phyloP scores from a whole-genome alignment of 2,329 filamentous ascomycete genomes.

The Periconia macrospinosa region DNA sequence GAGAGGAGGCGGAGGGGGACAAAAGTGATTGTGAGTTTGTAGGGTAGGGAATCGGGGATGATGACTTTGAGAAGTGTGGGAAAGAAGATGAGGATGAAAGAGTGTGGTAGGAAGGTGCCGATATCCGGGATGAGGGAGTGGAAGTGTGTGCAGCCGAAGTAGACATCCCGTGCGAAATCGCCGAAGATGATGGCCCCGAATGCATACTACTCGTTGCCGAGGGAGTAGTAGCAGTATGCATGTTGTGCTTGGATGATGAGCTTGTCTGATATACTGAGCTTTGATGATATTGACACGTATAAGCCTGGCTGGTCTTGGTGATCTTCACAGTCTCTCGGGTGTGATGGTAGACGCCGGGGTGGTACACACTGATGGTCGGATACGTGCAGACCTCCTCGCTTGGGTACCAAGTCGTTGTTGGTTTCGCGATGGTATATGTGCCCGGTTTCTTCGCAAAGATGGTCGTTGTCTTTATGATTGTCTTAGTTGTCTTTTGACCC shows the following conservation, averaged over 20 bases:
- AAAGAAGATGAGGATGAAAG: neutral
- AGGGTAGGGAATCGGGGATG: neutral
- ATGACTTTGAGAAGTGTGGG: neutral
- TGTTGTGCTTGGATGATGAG: neutral
- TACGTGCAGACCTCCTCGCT: slow-evolving; percentile 29
- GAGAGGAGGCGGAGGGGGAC: neutral
- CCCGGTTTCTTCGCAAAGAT: slow-evolving; percentile 25
- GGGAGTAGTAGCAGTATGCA: too few species aligned
- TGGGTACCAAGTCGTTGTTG: slow-evolving; percentile 34
- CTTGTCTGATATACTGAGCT: slow-evolving; percentile 18
- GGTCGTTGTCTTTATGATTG: slow-evolving; percentile 26
- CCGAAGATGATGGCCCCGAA: neutral
- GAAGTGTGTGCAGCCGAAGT: neutral
- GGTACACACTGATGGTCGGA: slow-evolving; percentile 25
- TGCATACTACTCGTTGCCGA: too few species aligned
- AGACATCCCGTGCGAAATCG: too few species aligned
- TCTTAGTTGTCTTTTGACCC: slow-evolving; percentile 23
- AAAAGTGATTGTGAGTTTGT: too few species aligned
- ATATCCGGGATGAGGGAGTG: too few species aligned
- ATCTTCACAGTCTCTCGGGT: slow-evolving; percentile 33
- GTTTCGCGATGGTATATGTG: slow-evolving; percentile 35
- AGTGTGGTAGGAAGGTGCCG: neutral
- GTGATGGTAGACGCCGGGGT: slow-evolving; percentile 32
- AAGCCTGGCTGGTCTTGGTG: slow-evolving; percentile 30
- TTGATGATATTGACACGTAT: slow-evolving; percentile 32